Conservation (phyloP, 306 rosid species). For the Medicago lupulina region DNA sequence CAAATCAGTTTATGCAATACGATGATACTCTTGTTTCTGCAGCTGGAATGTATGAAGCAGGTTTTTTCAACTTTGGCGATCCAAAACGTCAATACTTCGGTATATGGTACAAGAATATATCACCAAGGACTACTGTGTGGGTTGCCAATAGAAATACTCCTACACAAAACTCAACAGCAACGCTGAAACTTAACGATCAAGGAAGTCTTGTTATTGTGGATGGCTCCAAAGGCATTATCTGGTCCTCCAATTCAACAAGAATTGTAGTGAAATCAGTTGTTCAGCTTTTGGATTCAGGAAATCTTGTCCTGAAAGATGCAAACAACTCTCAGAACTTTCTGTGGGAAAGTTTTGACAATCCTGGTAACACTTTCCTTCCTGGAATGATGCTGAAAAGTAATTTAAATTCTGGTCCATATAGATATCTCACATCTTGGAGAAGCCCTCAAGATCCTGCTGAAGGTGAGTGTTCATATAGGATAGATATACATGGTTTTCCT, state of each 20-base stretch:
- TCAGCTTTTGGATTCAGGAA: constrained; percentile 39
- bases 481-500: no score
- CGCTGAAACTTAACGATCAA: constrained; percentile 17
- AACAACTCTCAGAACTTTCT: no score
- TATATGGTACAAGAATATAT: constrained; percentile 36
- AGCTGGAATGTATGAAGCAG: constrained; percentile 37
- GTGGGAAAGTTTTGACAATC: constrained; percentile 53
- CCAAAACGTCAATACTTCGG: constrained; percentile 39
- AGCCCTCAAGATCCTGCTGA: no score
- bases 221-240: constrained; percentile 29
- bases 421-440: no score
- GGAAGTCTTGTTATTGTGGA: constrained; percentile 41
- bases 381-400: constrained; percentile 32
- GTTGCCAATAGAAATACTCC: constrained; percentile 42
- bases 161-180: neutral
- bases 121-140: constrained; percentile 42
- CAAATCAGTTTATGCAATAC: constrained; percentile 19
- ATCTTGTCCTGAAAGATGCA: constrained; percentile 23
- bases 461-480: no score
- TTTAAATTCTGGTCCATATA: neutral
- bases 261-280: constrained; percentile 18
- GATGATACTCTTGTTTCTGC: constrained; percentile 39
- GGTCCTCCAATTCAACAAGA: neutral
- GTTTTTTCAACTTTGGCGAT: constrained; percentile 39
- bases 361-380: constrained; percentile 34